A percentile compares a stretch with the other conserved stretches of the same genome.
Conservation (phyloP, 495 filamentous ascomycete genomes). For the Parachaetomium inaequale region DNA sequence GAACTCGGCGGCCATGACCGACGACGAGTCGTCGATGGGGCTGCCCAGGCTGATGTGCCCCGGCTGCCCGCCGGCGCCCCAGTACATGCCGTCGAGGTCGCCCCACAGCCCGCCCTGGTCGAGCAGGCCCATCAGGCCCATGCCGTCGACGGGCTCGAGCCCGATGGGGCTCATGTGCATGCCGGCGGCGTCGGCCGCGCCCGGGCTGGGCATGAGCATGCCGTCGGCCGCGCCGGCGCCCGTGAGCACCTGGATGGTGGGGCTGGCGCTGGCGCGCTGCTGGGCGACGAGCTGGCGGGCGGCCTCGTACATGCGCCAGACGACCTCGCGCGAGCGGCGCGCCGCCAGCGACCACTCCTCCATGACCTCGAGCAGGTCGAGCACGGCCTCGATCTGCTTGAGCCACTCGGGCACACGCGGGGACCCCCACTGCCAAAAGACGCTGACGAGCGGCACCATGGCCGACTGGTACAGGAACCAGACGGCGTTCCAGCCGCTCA, state of each 20-base stretch:
- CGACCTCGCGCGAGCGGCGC: slow-evolving; percentile 62
- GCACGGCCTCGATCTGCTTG: slow-evolving; percentile 65
- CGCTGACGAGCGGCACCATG: slow-evolving; percentile 70
- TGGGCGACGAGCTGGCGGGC: slow-evolving; percentile 38
- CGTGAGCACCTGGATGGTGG: slow-evolving; percentile 37
- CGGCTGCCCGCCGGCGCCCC: slow-evolving; percentile 26
- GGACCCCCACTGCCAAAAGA: slow-evolving; percentile 63
- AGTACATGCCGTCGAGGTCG: slow-evolving; percentile 52
- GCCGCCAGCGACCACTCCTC: slow-evolving; percentile 68
- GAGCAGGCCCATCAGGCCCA: slow-evolving; percentile 52
- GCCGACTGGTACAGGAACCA: slow-evolving; percentile 80
- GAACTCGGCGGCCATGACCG: slow-evolving; percentile 23
- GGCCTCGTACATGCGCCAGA: slow-evolving; percentile 67
- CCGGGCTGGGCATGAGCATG: slow-evolving; percentile 27
- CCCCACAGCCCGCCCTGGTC: slow-evolving; percentile 54
- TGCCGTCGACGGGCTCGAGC: slow-evolving; percentile 48
- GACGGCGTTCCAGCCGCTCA: slow-evolving; percentile 76
- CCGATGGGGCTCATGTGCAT: slow-evolving; percentile 51
- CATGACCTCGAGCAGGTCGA: slow-evolving; percentile 65
- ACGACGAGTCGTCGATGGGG: slow-evolving; percentile 32
- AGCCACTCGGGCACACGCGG: slow-evolving; percentile 53
- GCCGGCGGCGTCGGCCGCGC: slow-evolving; percentile 28
- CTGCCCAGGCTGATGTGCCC: slow-evolving; percentile 20
- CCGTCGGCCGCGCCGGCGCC: slow-evolving; percentile 30
- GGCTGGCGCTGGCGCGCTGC: slow-evolving; percentile 34